These are phyloP conservation scores for Monosporozyma aerobia DNA, from an alignment of 805 yeast species.

Conservation along the genomic window DNA sequence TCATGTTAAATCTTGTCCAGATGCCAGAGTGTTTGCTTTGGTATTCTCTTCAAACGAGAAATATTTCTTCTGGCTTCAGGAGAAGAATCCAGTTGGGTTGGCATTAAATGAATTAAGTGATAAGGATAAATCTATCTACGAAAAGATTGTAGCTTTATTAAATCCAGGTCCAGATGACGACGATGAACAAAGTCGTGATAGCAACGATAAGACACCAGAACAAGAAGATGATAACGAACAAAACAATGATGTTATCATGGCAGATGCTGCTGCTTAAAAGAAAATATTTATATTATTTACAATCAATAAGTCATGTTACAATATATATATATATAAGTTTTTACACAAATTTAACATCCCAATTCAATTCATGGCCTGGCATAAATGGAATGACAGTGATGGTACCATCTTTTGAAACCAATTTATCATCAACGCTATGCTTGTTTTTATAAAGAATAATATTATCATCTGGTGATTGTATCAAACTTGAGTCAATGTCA, in stretches of 20 bases:
- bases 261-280: conserved; percentile 2
- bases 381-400: conserved; percentile 71
- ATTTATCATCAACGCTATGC: conserved; percentile 48
- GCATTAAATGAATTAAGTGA: conserved; percentile 39
- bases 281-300: neutral
- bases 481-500: conserved; percentile 38
- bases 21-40: conserved; percentile 69
- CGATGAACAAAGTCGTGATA: conserved; percentile 13
- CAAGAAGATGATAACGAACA: conserved; percentile 9
- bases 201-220: conserved; percentile 4
- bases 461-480: conserved; percentile 36
- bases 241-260: conserved; percentile 2
- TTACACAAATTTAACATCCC: conserved; percentile 56
- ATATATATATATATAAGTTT: neutral
- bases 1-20: conserved; percentile 55
- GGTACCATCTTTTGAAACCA: conserved; percentile 29
- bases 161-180: conserved; percentile 25
- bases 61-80: conserved; percentile 65
- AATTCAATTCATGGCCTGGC: conserved; percentile 66
- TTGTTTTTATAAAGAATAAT: conserved; percentile 47
- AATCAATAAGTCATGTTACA: neutral
- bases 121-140: conserved; percentile 45
- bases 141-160: conserved; percentile 42
- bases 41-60: conserved; percentile 59
- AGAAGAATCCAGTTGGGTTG: conserved; percentile 46